These are phyloP conservation scores for Alectoria sarmentosa DNA, from an alignment of 495 filamentous ascomycete species.

Conservation along the genomic window DNA sequence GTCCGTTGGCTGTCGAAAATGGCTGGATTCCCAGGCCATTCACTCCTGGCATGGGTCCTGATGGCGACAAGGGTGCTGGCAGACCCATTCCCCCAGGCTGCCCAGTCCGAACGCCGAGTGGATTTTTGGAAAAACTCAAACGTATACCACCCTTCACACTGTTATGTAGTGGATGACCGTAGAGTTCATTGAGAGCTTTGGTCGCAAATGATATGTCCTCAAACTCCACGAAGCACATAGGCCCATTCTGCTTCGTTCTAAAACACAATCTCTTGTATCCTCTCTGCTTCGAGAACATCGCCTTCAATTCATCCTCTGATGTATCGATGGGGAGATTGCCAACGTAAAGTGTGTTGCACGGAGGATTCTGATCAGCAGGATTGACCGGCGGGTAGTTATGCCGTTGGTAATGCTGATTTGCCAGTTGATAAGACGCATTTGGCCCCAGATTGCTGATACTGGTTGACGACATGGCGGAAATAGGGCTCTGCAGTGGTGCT, in stretches of 20 bases:
- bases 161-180: slow-evolving; percentile 83
- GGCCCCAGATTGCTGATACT: slow-evolving; percentile 36
- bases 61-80: slow-evolving; percentile 43
- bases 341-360: slow-evolving; percentile 97
- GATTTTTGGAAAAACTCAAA: slow-evolving; percentile 98
- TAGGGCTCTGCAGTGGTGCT: slow-evolving; percentile 47
- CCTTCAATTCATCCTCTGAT: slow-evolving; percentile 93
- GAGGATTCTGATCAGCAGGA: slow-evolving; percentile 93
- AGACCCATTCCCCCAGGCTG: slow-evolving; percentile 53
- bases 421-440: slow-evolving; percentile 49
- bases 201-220: slow-evolving; percentile 92
- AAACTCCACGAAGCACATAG: slow-evolving; percentile 99
- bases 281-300: slow-evolving; percentile 86
- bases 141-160: slow-evolving; percentile 94
- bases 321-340: slow-evolving; percentile 93
- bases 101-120: slow-evolving; percentile 80
- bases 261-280: slow-evolving; percentile 96
- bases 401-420: slow-evolving; percentile 50
- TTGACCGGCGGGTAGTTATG: slow-evolving; percentile 84
- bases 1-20: slow-evolving; percentile 67
- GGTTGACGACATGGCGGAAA: slow-evolving; percentile 55
- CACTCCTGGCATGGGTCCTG: slow-evolving; percentile 39
- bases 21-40: slow-evolving; percentile 52
- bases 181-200: slow-evolving; percentile 85
- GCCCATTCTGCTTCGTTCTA: slow-evolving; percentile 95